phyloP scores from a whole-genome alignment of 169 alveolate species.

The Plasmodium reichenowi region DNA sequence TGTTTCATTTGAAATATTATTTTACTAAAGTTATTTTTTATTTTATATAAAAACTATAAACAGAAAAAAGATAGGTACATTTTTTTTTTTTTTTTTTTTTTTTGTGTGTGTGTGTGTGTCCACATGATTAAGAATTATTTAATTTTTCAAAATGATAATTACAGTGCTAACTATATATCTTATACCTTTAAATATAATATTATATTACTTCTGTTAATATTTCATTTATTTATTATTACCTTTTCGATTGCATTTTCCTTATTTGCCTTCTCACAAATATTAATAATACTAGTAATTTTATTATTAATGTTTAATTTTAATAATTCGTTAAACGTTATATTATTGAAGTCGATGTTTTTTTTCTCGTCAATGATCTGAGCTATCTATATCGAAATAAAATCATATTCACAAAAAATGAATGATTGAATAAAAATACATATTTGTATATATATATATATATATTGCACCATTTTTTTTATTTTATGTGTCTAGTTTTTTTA shows the following conservation, averaged over 20 bases:
- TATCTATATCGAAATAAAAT: constrained; percentile 9
- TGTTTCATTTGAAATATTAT: constrained; percentile 74
- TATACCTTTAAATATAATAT: not conserved
- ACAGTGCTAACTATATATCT: no score
- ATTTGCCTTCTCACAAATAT: constrained; percentile 75
- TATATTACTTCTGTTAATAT: not conserved
- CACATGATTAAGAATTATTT: not conserved
- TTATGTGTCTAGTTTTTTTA: constrained; percentile 21
- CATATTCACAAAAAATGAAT: no score
- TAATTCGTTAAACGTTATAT: constrained; percentile 63
- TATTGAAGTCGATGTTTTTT: constrained; percentile 66
- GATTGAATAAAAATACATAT: not conserved
- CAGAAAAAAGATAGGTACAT: not conserved
- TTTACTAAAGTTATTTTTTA: constrained; percentile 68
- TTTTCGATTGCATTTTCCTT: constrained; percentile 72
- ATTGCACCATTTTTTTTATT: not conserved
- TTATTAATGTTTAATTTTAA: constrained; percentile 53
- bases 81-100: no score
- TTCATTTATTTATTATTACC: constrained; percentile 25
- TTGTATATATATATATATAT: not conserved
- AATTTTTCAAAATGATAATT: not conserved
- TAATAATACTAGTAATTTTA: constrained; percentile 67
- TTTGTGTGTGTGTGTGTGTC: not conserved
- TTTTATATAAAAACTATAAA: constrained; percentile 45
- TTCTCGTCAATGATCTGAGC: constrained; percentile 64